phyloP scores from a whole-genome alignment of 441 rosid genomes.

The Aquilaria agallochum region DNA sequence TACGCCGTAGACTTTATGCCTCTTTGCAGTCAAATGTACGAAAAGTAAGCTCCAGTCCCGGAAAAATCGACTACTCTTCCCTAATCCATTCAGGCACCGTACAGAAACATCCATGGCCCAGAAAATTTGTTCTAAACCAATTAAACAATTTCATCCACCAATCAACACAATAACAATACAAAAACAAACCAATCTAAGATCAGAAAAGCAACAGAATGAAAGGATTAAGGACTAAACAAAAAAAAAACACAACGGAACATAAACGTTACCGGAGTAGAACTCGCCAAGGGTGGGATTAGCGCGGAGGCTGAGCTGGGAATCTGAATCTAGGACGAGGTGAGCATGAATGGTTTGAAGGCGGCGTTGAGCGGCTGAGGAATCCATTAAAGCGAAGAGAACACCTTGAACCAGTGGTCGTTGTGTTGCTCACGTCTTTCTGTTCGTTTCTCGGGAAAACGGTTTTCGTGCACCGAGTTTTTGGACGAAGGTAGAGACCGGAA shows the following conservation, averaged over 20 bases:
- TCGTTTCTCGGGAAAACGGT: conserved; percentile 18
- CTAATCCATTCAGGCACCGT: too few species aligned
- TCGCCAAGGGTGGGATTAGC: conserved; percentile 69
- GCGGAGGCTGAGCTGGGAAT: conserved; percentile 44
- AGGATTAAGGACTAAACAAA: background rate
- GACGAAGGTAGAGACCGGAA: background rate
- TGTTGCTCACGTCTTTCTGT: conserved; percentile 11
- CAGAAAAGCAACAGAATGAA: too few species aligned
- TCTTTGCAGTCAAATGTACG: too few species aligned
- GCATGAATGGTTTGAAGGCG: conserved; percentile 64
- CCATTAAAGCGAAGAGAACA: conserved; percentile 26
- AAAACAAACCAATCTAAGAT: too few species aligned
- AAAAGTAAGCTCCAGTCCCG: too few species aligned
- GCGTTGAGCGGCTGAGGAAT: conserved; percentile 60
- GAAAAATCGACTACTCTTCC: too few species aligned
- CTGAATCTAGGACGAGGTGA: conserved; percentile 52
- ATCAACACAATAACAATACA: too few species aligned
- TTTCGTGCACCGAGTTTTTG: too few species aligned
- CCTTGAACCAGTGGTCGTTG: conserved; percentile 21
- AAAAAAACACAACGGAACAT: background rate
- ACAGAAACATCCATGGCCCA: too few species aligned
- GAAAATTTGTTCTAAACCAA: too few species aligned
- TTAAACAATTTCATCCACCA: too few species aligned
- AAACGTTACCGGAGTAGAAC: conserved; percentile 55
- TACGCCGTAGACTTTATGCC: too few species aligned